Conservation (phyloP, 768 basidiomycete species). For the Amanita exitialis region DNA sequence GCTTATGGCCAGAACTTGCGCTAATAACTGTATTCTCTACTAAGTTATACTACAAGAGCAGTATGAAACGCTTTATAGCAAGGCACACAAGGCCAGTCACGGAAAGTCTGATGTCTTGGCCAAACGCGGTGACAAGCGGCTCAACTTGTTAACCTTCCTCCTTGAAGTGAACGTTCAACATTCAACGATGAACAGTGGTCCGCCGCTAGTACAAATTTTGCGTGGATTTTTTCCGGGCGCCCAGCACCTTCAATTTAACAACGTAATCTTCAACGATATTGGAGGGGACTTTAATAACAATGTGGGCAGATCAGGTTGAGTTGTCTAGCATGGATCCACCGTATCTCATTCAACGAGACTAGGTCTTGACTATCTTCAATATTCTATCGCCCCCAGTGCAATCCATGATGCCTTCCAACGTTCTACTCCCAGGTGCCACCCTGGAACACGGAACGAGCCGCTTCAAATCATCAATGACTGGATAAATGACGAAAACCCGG, state of each 20-base stretch:
- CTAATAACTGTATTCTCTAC: too few relatives aligned
- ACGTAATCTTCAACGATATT: background rate
- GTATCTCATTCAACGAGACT: background rate
- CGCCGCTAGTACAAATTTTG: too few relatives aligned
- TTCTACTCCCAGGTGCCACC: background rate
- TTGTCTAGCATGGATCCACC: background rate
- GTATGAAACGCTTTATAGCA: too few relatives aligned
- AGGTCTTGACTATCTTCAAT: background rate
- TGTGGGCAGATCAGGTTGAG: background rate
- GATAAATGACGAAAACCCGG: background rate
- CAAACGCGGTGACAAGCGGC: too few relatives aligned
- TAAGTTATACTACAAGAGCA: too few relatives aligned
- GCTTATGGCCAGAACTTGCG: too few relatives aligned
- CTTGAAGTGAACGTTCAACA: too few relatives aligned
- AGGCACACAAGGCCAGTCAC: too few relatives aligned
- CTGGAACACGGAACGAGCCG: background rate
- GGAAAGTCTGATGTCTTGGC: too few relatives aligned
- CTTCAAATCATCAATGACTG: background rate
- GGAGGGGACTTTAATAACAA: background rate
- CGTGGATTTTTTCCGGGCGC: too few relatives aligned
- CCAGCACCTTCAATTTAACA: background rate
- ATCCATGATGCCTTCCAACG: background rate
- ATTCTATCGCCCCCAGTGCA: background rate
- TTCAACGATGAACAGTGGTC: too few relatives aligned
- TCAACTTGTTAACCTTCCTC: too few relatives aligned